Evolutionary conservation across 2,329 filamentous ascomycete genomes (phyloP), one percentile per base, ranked within the genome.

Genomic region (Ceratocystiopsis minuta): DNA sequence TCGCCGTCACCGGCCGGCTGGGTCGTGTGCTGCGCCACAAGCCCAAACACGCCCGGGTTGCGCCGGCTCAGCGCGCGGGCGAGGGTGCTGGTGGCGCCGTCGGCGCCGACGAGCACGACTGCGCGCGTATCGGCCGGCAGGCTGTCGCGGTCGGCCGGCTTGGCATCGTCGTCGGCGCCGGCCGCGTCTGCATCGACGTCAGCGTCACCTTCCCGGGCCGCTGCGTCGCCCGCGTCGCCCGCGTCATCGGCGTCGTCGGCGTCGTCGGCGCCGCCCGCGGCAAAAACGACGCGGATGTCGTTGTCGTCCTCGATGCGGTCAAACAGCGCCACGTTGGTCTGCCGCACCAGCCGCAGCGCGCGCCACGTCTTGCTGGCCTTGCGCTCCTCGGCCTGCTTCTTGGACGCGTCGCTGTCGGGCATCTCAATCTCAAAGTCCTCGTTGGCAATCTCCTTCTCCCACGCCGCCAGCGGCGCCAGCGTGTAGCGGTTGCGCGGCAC

Each of bases 281-380:
- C 16, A 46, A 78, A 79, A 13, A 79, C 62, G 32, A 63, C 53
- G 42, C 67, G 66, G 31, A 79, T 67, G 46, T 84, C 82, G 54
- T 80, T 81, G 35, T 81, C 78, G 49, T 86, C 78, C 43, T 94
- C 86, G 38, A 94, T 81, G 57, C 80, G 84, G 58, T 96, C 87
- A 57, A 96, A 90, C 16, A 76, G 64, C 37, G 75, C 70, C 49
- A 96, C 69, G 51, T 80, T 80, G 43, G 68, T 75, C 49, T 75
- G 75, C 43, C 80, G 77, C 11, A 85, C 81, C 48, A 93, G 72
- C 41, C 90, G 76, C 48, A 98, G 64, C 6, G 85, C 83, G 50
- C 87, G 75, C 90, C 90, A 98, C 43, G 77, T 80, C 58, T 92
- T 88, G 63, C 85, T 94, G 16, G 79, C 75, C 57, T 92, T 93